Evolutionary conservation across 2,329 filamentous ascomycete species (phyloP), one percentile per base, ranked within the genome.

Genomic region (Lecanosticta acicola): DNA sequence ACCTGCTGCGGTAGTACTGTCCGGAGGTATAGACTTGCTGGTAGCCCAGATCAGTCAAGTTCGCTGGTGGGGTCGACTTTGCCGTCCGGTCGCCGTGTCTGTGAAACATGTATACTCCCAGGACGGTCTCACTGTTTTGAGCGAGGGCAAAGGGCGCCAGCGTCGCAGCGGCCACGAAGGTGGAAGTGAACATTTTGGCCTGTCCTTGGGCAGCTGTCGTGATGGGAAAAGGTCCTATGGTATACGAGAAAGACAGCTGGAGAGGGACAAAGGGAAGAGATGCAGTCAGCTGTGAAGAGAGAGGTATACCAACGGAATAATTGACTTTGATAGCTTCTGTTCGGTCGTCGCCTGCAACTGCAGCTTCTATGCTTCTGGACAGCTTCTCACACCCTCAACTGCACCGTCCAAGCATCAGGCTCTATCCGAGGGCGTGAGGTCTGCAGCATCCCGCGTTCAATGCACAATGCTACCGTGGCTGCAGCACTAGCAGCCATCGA

Each of bases 61-160:
- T 76, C 20, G 86, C 80, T 10, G 85, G 84, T 37, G 81, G 73
- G 52, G 80, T 80, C 14, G 79, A 74, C 71, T 94, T 95, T 53
- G 87, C 71, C 0, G 88, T 91, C 45, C 90, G 81, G 67, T 96
- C 90, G 47, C 90, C 90, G 70, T 96, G 90, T 37, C 90, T 85
- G 58, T 87, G 81, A 53, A 94, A 94, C 68, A 95, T 81, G 67
- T 90, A 93, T 37, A 84, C 81, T 42, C 88, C 89, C 13, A 94
- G 75, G 20, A 93, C 74, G 0, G 82, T 85, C 71, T 94, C 86
- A 46, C 57, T 56, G 44, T 47, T 59, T 41, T 63, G 61, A 11
- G 59, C 59, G 10, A 60, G 46, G 19, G 48, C 56, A 18, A 55
- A 16, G 18, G 61, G 57, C 39, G 53, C 48, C 16, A 57, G 47